Evolutionary conservation across 2,329 filamentous ascomycete genomes (phyloP).

Genomic region (Scedosporium dehoogii): DNA sequence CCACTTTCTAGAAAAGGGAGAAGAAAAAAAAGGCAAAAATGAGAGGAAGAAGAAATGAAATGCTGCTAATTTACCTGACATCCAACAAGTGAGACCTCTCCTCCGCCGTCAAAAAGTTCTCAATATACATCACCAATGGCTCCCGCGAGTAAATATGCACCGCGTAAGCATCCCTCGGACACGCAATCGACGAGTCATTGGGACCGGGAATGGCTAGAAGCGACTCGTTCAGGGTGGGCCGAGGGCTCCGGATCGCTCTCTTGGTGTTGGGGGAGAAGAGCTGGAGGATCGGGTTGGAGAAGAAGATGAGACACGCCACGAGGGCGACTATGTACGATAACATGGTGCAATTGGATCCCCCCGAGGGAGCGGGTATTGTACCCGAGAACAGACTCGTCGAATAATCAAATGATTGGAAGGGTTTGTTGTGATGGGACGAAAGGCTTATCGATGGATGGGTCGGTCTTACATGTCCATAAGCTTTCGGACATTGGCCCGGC

Average conservation of each 20-base stretch:
- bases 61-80: slow-evolving; percentile 31
- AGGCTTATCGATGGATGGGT: too few species aligned
- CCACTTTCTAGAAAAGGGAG: background rate
- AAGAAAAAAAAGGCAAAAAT: slow-evolving; percentile 1
- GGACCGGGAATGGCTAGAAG: slow-evolving; percentile 36
- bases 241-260: slow-evolving; percentile 22
- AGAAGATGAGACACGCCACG: slow-evolving; percentile 30
- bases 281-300: slow-evolving; percentile 32
- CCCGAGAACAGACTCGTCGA: too few species aligned
- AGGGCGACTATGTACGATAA: slow-evolving; percentile 34
- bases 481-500: too few species aligned
- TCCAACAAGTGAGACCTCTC: slow-evolving; percentile 39
- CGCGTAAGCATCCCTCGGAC: slow-evolving; percentile 30
- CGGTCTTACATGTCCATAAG: too few species aligned
- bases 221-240: slow-evolving; percentile 39
- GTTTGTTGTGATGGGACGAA: too few species aligned
- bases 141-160: slow-evolving; percentile 33
- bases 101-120: slow-evolving; percentile 34
- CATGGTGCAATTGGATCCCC: slow-evolving; percentile 19
- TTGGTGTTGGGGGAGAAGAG: slow-evolving; percentile 21
- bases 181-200: slow-evolving; percentile 25
- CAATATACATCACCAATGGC: slow-evolving; percentile 43
- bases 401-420: too few species aligned
- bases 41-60: background rate
- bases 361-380: too few species aligned